Evolutionary conservation across 768 basidiomycete species (phyloP).

Genomic region (Boletus vinaceobasis): DNA sequence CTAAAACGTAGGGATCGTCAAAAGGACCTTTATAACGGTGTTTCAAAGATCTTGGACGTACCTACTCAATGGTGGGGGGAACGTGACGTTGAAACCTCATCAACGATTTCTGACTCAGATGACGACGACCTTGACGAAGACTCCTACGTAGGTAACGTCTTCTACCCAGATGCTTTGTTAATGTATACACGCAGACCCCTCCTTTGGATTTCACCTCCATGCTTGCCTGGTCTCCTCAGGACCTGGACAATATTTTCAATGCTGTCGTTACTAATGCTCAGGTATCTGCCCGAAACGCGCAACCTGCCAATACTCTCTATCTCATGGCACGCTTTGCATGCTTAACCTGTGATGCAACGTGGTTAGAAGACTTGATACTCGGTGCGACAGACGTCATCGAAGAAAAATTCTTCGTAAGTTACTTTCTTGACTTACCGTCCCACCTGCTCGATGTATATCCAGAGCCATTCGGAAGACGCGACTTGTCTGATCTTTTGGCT

Average conservation of each 20-base stretch:
- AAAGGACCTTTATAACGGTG: conserved; percentile 53
- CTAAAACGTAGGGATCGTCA: conserved; percentile 51
- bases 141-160: conserved; percentile 41
- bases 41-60: conserved; percentile 56
- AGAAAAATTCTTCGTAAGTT: conserved; percentile 83
- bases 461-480: conserved; percentile 84
- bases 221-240: conserved; percentile 87
- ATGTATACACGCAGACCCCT: conserved; percentile 52
- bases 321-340: conserved; percentile 92
- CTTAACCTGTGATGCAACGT: conserved; percentile 81
- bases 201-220: conserved; percentile 76
- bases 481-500: conserved; percentile 91
- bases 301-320: conserved; percentile 90
- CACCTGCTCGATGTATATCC: conserved; percentile 14
- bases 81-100: conserved; percentile 42
- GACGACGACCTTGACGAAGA: conserved; percentile 49
- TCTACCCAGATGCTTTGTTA: conserved; percentile 1
- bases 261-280: conserved; percentile 76
- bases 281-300: conserved; percentile 66
- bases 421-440: conserved; percentile 1
- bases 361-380: conserved; percentile 90
- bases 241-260: conserved; percentile 75
- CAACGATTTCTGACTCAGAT: conserved; percentile 44
- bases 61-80: conserved; percentile 65
- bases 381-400: conserved; percentile 92